Evolutionary conservation across 768 basidiomycete species (phyloP), one percentile per base, ranked within the genome.

Genomic region (Lactarius pseudohatsudake): DNA sequence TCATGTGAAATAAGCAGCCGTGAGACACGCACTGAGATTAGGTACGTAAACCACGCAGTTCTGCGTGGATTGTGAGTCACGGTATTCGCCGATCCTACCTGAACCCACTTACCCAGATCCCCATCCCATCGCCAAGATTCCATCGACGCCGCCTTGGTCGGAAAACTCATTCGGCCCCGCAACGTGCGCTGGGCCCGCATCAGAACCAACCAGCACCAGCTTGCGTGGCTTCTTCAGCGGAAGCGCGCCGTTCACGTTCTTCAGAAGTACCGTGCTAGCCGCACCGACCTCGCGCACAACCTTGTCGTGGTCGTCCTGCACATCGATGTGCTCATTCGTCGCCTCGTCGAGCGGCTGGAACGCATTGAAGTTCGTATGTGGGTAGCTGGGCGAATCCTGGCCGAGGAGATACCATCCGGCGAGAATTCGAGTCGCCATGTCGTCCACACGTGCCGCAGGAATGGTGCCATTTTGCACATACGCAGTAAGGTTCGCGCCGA

Each of bases 91-190:
- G 11, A 5, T 16, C 9, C 80, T 16, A 43, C 1, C 4, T 53
- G 47, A 62, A 79, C 84, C 20, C 10, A 45, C 68, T 45, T 8
- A 69, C 77, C 92, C 93, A 59, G 88, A 90, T 43, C 93, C 95
- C 95, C 95, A 97, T 16, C 94, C 94, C 88, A 94, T 89, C 10
- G 92, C 93, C 26, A 97, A 81, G 20, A 90, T 81, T 9, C 93
- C 93, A 59, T 79, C 76, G 53, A 74, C 74, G 34, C 79, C 76
- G 36, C 75, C 75, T 22, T 75, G 77, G 65, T 84, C 84, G 2
- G 70, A 43, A 66, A 76, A 84, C 8, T 76, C 81, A 72, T 86
- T 86, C 1, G 85, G 82, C 4, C 85, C 85, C 10, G 72, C 69
- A 8, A 70, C 22, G 28, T 40, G 63, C 30, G 76, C 74, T 0